Evolutionary conservation across 306 rosid genomes (phyloP), one percentile per base, ranked within the genome.

Genomic region (Inga laurina): DNA sequence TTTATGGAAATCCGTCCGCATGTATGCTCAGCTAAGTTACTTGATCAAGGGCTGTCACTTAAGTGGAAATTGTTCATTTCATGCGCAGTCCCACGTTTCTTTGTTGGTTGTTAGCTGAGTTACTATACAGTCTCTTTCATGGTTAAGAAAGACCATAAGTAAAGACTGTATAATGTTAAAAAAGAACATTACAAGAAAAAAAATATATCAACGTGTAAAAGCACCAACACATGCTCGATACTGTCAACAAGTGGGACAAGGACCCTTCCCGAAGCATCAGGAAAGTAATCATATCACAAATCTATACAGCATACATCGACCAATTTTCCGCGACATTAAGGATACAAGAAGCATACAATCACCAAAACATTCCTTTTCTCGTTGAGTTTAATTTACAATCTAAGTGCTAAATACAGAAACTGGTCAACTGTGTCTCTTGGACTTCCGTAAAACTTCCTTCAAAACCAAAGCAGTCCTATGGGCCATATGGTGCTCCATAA

Each of bases 401-500:
- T 73, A 41, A 67, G 18, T 71, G 73, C 46, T 10, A 76, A 75
- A 49, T 11, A 34, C 69, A 77, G 39, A 66, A 41, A 57, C 67
- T 10, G 84, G 77, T 87, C 75, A 86, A 85, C 75, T 76, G 83
- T 15, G 90, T 75, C 82, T 90, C 51, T 52, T 74, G n/a, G 94
- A 84, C 82, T 91, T 92, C 82, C 74, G 86, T 88, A 94, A 83
- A 61, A 93, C 91, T 10, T 91, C 88, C 87, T 89, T 92, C 72
- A 96, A 87, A 88, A 93, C 98, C 57, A 85, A 39, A 83, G 97
- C 94, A 75, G 93, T 96, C 90, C 98, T 91, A 11, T 90, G 86
- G 2, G 92, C 84, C 98, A 96, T 96, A 82, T 96, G 94, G 39
- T 76, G 92, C 89, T 96, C 97, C 82, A 92, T 62, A 79, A 96